Conservation (phyloP, 306 rosid species). For the Rosa chinensis region DNA sequence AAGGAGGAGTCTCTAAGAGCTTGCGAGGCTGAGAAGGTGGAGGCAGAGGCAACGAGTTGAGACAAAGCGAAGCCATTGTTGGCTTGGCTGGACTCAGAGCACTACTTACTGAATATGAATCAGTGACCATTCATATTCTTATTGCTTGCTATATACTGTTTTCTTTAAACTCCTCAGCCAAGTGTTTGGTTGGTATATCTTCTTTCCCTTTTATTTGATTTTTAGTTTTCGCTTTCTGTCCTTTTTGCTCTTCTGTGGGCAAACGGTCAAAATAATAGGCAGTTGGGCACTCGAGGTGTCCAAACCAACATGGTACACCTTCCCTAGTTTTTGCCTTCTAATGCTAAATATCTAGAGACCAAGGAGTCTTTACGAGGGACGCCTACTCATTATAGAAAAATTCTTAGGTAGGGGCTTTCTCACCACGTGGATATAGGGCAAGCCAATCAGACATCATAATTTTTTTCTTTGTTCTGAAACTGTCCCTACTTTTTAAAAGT, state of each 20-base stretch:
- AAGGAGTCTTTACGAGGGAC: too few relatives aligned
- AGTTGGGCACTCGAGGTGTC: slow-evolving; percentile 3
- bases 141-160: not conserved
- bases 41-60: slow-evolving; percentile 54
- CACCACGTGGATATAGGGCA: too few relatives aligned
- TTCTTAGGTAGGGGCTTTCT: too few relatives aligned
- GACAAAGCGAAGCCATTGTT: slow-evolving; percentile 68
- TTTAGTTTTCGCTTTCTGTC: not conserved
- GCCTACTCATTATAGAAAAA: too few relatives aligned
- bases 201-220: not conserved
- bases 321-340: not conserved
- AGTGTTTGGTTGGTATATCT: slow-evolving; percentile 24
- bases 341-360: too few relatives aligned
- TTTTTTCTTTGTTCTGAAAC: too few relatives aligned
- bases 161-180: slow-evolving; percentile 30
- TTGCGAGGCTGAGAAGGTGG: slow-evolving; percentile 60
- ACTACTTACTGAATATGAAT: not conserved
- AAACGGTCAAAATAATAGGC: not conserved
- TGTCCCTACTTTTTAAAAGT: too few relatives aligned
- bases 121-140: slow-evolving; percentile 10
- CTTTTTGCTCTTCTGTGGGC: not conserved
- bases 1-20: slow-evolving; percentile 27
- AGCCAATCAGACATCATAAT: too few relatives aligned
- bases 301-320: not conserved
- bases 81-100: slow-evolving; percentile 12